These are phyloP conservation scores for Mycena alexandri DNA, from an alignment of 768 basidiomycete genomes.

Conservation along the genomic window DNA sequence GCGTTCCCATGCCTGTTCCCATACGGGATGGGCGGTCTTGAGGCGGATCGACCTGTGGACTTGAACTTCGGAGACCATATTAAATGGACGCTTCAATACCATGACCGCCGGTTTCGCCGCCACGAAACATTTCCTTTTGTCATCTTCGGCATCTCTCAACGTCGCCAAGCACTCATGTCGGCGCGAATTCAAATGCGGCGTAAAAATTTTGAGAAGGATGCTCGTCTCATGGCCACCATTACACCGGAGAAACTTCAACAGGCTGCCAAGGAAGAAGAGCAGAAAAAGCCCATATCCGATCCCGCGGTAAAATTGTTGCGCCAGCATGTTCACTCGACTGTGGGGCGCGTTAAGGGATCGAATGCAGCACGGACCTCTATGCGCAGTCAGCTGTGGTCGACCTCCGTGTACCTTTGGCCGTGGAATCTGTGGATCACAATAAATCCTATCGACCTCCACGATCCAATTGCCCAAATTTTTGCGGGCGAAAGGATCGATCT, in stretches of 20 bases:
- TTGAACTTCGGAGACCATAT: constrained; percentile 43
- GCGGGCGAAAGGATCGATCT: constrained; percentile 54
- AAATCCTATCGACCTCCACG: constrained; percentile 55
- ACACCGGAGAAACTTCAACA: constrained; percentile 41
- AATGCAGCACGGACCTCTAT: constrained; percentile 38
- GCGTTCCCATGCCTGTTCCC: constrained; percentile 47
- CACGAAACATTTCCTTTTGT: constrained; percentile 50
- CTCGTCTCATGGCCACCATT: constrained; percentile 36
- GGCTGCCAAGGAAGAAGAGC: constrained; percentile 46
- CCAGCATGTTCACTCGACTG: constrained; percentile 37
- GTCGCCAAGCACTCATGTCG: constrained; percentile 45
- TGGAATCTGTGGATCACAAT: constrained; percentile 56
- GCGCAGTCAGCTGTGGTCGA: constrained; percentile 21
- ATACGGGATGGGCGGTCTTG: constrained; percentile 49
- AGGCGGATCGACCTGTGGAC: constrained; percentile 28
- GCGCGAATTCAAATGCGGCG: constrained; percentile 47
- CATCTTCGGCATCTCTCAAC: constrained; percentile 47
- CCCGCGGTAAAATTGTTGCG: constrained; percentile 36
- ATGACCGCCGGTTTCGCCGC: constrained; percentile 46
- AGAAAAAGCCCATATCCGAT: constrained; percentile 35
- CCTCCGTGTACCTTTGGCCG: constrained; percentile 30
- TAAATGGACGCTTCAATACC: constrained; percentile 45
- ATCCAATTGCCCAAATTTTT: constrained; percentile 57
- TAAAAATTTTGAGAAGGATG: constrained; percentile 44
- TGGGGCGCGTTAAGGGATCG: constrained; percentile 39